These are phyloP conservation scores for Naematelia encephala DNA, from an alignment of 768 basidiomycete species.

Conservation along the genomic window DNA sequence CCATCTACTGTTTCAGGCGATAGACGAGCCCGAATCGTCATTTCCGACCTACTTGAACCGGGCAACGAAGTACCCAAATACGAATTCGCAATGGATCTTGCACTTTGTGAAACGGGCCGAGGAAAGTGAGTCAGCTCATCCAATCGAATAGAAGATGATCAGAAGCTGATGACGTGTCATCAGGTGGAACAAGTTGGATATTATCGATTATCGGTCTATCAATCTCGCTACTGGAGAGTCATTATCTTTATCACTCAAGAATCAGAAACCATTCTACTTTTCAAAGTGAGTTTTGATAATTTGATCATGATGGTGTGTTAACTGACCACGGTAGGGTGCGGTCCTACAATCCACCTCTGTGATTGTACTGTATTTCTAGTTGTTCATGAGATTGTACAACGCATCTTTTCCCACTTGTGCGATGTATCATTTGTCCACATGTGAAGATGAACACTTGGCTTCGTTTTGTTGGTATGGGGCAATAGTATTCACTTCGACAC, in stretches of 20 bases:
- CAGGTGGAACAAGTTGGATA: conserved; percentile 62
- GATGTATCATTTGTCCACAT: too few relatives aligned
- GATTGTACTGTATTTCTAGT: too few relatives aligned
- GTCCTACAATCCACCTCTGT: not conserved
- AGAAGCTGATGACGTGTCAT: conserved; percentile 1
- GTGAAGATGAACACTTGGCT: too few relatives aligned
- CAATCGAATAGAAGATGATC: too few relatives aligned
- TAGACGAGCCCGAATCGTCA: conserved; percentile 17
- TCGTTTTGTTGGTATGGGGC: too few relatives aligned
- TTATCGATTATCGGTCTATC: conserved; percentile 70
- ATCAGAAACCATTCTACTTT: conserved; percentile 91
- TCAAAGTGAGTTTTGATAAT: conserved; percentile 61
- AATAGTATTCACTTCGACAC: not conserved
- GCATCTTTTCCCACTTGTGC: too few relatives aligned
- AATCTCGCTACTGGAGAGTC: conserved; percentile 72
- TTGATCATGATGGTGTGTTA: not conserved
- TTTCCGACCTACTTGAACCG: conserved; percentile 44
- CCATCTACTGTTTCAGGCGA: not conserved
- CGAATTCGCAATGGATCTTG: conserved; percentile 50
- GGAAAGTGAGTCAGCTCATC: conserved; percentile 89
- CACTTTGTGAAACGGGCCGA: conserved; percentile 60
- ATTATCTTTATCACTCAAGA: conserved; percentile 66
- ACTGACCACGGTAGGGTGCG: not conserved
- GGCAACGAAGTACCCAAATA: conserved; percentile 42
- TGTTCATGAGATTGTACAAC: too few relatives aligned